A percentile compares a stretch with the other conserved stretches of the same genome.
phyloP scores from a whole-genome alignment of 2,329 filamentous ascomycete genomes.

The Cercospora sesami region DNA sequence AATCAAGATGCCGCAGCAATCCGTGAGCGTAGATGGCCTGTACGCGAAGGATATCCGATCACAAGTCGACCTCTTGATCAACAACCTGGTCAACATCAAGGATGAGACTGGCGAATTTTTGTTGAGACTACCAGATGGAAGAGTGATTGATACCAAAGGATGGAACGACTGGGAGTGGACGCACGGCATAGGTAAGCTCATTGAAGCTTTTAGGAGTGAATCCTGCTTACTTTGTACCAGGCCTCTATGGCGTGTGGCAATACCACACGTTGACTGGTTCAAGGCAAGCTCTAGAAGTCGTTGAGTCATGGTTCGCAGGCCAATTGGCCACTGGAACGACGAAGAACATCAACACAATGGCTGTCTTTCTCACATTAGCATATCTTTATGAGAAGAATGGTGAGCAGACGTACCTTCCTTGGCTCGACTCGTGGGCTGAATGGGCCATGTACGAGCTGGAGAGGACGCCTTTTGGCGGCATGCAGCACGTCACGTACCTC shows the following conservation, averaged over 20 bases:
- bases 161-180: slow-evolving; percentile 73
- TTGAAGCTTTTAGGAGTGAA: not conserved
- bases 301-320: slow-evolving; percentile 70
- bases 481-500: slow-evolving; percentile 75
- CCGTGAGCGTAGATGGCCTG: slow-evolving; percentile 41
- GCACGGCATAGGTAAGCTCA: slow-evolving; percentile 23
- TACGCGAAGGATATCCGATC: slow-evolving; percentile 49
- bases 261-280: slow-evolving; percentile 74
- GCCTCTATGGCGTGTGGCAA: slow-evolving; percentile 78
- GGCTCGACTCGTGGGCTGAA: slow-evolving; percentile 78
- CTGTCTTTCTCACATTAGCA: slow-evolving; percentile 72
- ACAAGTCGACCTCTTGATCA: slow-evolving; percentile 66
- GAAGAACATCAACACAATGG: slow-evolving; percentile 87
- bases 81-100: slow-evolving; percentile 74
- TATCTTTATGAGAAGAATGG: slow-evolving; percentile 74
- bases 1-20: slow-evolving; percentile 41
- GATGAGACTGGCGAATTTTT: slow-evolving; percentile 75
- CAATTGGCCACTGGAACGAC: slow-evolving; percentile 72
- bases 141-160: slow-evolving; percentile 79
- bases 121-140: slow-evolving; percentile 67
- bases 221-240: slow-evolving; percentile 58
- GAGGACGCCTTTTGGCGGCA: slow-evolving; percentile 68
- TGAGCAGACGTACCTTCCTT: slow-evolving; percentile 69
- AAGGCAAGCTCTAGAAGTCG: slow-evolving; percentile 60
- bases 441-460: slow-evolving; percentile 78